Percentiles rank a stretch among this genome's conserved stretches.
Evolutionary conservation across 352 stramenopile species (phyloP).

Genomic region (Pythium biforme): DNA sequence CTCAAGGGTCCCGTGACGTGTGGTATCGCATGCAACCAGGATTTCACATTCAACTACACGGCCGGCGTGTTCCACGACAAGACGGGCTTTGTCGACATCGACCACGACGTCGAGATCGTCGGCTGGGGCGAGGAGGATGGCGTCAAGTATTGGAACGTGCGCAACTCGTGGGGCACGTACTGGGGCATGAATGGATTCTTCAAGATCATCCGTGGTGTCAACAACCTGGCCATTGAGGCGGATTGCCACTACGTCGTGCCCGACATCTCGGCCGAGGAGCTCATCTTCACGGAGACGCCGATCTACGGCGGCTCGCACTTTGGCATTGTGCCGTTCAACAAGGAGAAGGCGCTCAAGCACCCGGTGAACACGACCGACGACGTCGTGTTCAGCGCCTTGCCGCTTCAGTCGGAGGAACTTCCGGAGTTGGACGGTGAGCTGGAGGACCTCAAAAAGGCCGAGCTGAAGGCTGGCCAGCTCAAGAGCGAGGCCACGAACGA

Average conservation of each 20-base stretch:
- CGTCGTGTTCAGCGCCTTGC: constrained; percentile 49
- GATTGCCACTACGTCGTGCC: constrained; percentile 89
- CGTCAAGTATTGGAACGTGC: constrained; percentile 96
- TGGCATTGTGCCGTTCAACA: constrained; percentile 64
- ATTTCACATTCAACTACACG: constrained; percentile 90
- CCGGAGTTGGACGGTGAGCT: constrained; percentile 26
- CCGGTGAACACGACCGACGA: constrained; percentile 85
- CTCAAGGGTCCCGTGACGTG: constrained; percentile 90
- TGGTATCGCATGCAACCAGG: constrained; percentile 88
- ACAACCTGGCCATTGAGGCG: constrained; percentile 91
- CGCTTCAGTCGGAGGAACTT: constrained; percentile 48
- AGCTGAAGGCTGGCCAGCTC: constrained; percentile 12
- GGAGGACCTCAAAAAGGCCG: constrained; percentile 10
- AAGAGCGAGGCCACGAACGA: constrained; percentile 4
- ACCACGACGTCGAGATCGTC: constrained; percentile 82
- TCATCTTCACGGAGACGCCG: constrained; percentile 72
- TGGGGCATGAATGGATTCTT: constrained; percentile 98
- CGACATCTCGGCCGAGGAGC: constrained; percentile 73
- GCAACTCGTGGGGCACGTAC: constrained; percentile 93
- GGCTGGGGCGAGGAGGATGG: constrained; percentile 92
- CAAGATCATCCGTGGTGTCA: constrained; percentile 90
- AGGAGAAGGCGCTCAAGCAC: constrained; percentile 61
- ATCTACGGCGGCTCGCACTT: constrained; percentile 78
- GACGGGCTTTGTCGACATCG: constrained; percentile 80
- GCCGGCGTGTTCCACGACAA: constrained; percentile 92